Evolutionary conservation across 2,329 filamentous ascomycete genomes (phyloP), one percentile per base, ranked within the genome.

Genomic region (Colletotrichum abscissum): DNA sequence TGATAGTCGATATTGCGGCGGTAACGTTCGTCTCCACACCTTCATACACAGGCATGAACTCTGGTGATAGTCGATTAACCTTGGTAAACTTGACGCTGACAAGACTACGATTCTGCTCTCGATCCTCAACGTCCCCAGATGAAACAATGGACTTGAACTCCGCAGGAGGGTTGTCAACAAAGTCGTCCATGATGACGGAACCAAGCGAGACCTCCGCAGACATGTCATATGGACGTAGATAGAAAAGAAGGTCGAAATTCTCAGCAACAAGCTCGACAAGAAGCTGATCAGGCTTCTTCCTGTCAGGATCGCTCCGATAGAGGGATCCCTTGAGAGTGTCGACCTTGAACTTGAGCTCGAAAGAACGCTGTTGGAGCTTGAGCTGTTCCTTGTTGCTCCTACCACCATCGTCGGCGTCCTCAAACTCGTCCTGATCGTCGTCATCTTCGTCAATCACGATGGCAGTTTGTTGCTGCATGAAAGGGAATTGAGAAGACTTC

Each of bases 141-240:
- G 95, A 97, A n/a, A 99, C 91, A 63, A 99, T 97, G 30, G 96
- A 96, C 83, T 97, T 98, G 87, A 99, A 99, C 79, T 98, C 96
- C 8, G 93, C 92, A 0, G 94, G 86, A 0, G 95, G 92, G 67
- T 96, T 93, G 76, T 97, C 96, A 9, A 99, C 96, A 79, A 98
- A 95, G 80, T 99, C 97, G 78, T 98, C 96, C 3, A 99, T 91
- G 0, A 93, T 94, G 22, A 99, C 87, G 1, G 95, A 95, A 16
- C 94, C 93, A 11, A 99, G 88, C 0, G 95, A 92, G 30, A 99
- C 94, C 78, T 98, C 94, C 1, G 97, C 96, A 30, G 92, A 94
- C 92, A 99, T 97, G 80, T 99, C 96, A 77, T 93, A 98, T 0
- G 94, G 92, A 28, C 96, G 89, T 72, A 97, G 92, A 79, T 95